phyloP scores from a whole-genome alignment of 78 protist species.

The Dictyostelium discoideum region DNA sequence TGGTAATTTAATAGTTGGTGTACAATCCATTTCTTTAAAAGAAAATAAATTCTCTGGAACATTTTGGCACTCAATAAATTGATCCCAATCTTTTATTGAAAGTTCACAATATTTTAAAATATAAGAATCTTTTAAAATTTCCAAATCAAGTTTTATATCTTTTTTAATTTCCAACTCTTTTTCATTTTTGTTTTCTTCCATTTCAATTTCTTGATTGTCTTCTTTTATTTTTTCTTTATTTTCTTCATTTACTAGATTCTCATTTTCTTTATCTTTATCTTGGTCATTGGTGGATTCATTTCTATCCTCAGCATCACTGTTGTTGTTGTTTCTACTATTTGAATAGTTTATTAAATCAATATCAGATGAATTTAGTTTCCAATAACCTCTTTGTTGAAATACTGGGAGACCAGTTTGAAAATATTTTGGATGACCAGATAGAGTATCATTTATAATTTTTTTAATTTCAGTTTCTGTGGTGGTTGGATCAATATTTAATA shows the following conservation, averaged over 20 bases:
- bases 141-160: background rate
- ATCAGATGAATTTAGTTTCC: background rate
- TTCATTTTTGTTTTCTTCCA: background rate
- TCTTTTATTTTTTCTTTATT: background rate
- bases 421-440: background rate
- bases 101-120: background rate
- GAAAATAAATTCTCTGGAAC: background rate
- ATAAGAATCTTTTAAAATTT: background rate
- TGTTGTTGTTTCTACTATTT: background rate
- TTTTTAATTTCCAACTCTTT: background rate
- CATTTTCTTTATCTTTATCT: background rate
- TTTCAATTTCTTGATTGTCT: background rate
- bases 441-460: background rate
- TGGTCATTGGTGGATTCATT: background rate
- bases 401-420: background rate
- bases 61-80: background rate
- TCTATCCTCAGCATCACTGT: background rate
- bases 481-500: background rate
- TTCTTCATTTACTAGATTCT: background rate
- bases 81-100: background rate
- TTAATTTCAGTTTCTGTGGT: background rate
- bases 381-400: constrained; percentile 9
- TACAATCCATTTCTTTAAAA: background rate
- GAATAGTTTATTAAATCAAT: background rate
- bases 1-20: background rate